phyloP scores from a whole-genome alignment of 352 stramenopile genomes.

The Pythium pyrilobum region DNA sequence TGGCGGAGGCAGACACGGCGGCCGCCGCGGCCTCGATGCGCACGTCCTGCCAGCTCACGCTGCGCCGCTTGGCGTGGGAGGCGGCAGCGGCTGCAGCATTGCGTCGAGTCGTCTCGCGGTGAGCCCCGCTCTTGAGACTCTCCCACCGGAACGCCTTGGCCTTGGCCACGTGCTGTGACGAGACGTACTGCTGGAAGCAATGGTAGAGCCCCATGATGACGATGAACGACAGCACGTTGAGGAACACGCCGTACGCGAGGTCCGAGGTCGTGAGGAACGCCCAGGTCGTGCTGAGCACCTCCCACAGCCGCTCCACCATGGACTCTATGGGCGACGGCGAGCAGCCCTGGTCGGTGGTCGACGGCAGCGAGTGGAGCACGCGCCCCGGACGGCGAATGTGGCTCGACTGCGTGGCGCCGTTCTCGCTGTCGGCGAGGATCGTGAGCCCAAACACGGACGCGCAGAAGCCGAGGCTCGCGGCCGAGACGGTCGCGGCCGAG shows the following conservation, averaged over 20 bases:
- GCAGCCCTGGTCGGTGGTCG: slow-evolving; percentile 21
- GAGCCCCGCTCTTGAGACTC: background rate
- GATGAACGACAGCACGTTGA: slow-evolving; percentile 72
- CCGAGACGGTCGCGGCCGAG: slow-evolving; percentile 33
- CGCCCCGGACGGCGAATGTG: slow-evolving; percentile 52
- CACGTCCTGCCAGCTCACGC: slow-evolving; percentile 26
- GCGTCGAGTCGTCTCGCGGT: background rate
- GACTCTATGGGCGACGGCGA: slow-evolving; percentile 29
- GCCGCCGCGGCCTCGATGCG: slow-evolving; percentile 8
- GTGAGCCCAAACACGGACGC: slow-evolving; percentile 78
- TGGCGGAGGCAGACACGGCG: too few relatives aligned
- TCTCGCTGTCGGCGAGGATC: slow-evolving; percentile 54
- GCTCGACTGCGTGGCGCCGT: slow-evolving; percentile 21
- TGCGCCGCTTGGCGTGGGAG: slow-evolving; percentile 17
- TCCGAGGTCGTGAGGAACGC: slow-evolving; percentile 52
- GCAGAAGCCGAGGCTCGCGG: slow-evolving; percentile 56
- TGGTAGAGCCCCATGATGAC: slow-evolving; percentile 62
- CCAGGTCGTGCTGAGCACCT: slow-evolving; percentile 37
- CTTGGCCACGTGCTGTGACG: background rate
- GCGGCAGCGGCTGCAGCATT: background rate
- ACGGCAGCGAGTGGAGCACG: slow-evolving; percentile 55
- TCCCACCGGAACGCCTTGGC: slow-evolving; percentile 12
- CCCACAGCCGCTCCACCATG: slow-evolving; percentile 26
- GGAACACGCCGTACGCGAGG: slow-evolving; percentile 50
- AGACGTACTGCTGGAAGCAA: slow-evolving; percentile 35